phyloP scores from a whole-genome alignment of 108 stramenopile species.

The Pseudonitzschia multiseries region DNA sequence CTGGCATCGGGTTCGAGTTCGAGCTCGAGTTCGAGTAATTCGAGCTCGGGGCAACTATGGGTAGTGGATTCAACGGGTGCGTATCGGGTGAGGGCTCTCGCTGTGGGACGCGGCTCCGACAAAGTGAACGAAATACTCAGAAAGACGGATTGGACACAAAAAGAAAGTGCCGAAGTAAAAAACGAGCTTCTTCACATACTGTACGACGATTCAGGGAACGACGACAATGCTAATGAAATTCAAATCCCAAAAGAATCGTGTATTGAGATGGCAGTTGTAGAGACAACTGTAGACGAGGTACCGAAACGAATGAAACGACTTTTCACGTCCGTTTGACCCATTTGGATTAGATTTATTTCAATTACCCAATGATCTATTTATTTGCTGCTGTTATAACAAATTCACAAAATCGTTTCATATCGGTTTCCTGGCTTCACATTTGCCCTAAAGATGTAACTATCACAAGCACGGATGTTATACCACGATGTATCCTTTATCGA shows the following conservation, averaged over 20 bases:
- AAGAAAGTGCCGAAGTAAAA: constrained; percentile 2
- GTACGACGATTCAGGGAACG: neutral
- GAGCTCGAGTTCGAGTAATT: too few species aligned
- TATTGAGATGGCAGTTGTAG: constrained; percentile 26
- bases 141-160: constrained; percentile 14
- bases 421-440: too few species aligned
- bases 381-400: neutral
- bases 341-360: neutral
- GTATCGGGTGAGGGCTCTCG: constrained; percentile 64
- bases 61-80: constrained; percentile 73
- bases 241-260: constrained; percentile 19
- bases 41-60: too few species aligned
- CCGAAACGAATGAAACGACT: constrained; percentile 4
- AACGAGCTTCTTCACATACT: constrained; percentile 13
- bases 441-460: too few species aligned
- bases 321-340: neutral
- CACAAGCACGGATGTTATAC: neutral
- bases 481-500: neutral
- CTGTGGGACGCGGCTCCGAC: constrained; percentile 53
- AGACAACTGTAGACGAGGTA: neutral
- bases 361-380: too few species aligned
- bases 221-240: neutral
- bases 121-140: constrained; percentile 26
- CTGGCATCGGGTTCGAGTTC: constrained; percentile 38
- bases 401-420: neutral